Base-by-base conservation (phyloP, 1,284 basidiomycete genomes). In the Rhizopogon hawkerae region DNA sequence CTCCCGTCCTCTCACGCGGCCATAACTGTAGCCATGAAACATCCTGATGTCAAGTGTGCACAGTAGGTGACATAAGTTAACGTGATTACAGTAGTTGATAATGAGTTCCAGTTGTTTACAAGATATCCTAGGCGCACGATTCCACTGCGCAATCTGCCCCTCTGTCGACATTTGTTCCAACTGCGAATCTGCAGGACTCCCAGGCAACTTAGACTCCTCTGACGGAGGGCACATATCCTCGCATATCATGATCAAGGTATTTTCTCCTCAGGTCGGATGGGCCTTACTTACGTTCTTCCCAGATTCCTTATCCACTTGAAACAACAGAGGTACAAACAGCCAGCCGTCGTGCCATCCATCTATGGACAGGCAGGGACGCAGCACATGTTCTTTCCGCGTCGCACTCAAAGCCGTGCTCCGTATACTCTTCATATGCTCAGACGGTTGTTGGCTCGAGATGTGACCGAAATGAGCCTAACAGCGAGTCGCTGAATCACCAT, bases 161-260 rank as follows among this genome's bases (percentile, higher is more conserved):
- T 75, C 77, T 9, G 76, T 90, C 26, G 87, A 90, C 58, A 89
- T 94, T 14, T 95, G 92, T 60, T 79, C 85, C 14, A 90, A 92
- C 58, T 95, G 92, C 64, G 92, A 94, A 64, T 83, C 83, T 3
- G 86, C 83, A 8, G 89, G 89, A 13, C 72, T 92, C 13, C 85
- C 86, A 3, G 87, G 85, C 2, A 88, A 89, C 54, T 66, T 89
- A 5, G 83, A 89, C 54, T 82, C 84, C 0, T 71, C 77, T 1
- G 85, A 89, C 38, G 83, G 80, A 6, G 86, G 85, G 0, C 88
- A 90, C 57, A 76, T 75, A 51, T 88, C 85, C 7, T 85, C 85
- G 4, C 92, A 95, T 61, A 91, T 93, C 58, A 81, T 93, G 78
- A 90, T 95, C 68, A 94, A 95, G 81, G 90, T 89, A 49, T 48